These are phyloP conservation scores for Endothia cerciana DNA, from an alignment of 2,329 filamentous ascomycete species.

Conservation along the genomic window DNA sequence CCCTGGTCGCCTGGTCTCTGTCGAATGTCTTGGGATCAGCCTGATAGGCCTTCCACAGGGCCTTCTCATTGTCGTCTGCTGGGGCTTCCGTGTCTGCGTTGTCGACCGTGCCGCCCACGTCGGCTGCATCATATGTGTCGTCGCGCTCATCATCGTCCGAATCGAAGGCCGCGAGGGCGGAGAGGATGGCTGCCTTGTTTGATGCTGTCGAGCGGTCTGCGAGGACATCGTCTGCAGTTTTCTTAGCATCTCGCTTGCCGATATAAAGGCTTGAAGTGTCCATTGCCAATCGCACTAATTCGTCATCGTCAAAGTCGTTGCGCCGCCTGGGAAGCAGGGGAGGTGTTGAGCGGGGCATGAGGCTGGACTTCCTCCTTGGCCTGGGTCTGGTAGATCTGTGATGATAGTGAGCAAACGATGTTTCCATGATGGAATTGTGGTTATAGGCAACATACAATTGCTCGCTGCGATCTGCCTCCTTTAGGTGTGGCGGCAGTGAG, in stretches of 20 bases:
- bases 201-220: slow-evolving; percentile 66
- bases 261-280: slow-evolving; percentile 73
- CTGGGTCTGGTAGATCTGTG: slow-evolving; percentile 34
- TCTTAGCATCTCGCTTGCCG: slow-evolving; percentile 68
- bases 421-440: neutral
- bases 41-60: slow-evolving; percentile 74
- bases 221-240: slow-evolving; percentile 74
- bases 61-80: slow-evolving; percentile 66
- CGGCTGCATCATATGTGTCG: slow-evolving; percentile 91
- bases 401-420: slow-evolving; percentile 34
- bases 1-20: slow-evolving; percentile 71
- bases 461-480: slow-evolving; percentile 65
- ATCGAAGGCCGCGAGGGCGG: slow-evolving; percentile 87
- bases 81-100: slow-evolving; percentile 46
- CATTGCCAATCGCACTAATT: slow-evolving; percentile 72
- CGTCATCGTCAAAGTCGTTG: slow-evolving; percentile 81
- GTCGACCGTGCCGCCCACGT: slow-evolving; percentile 89
- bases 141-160: slow-evolving; percentile 95
- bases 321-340: slow-evolving; percentile 60
- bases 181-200: slow-evolving; percentile 84
- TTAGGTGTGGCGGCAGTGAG: slow-evolving; percentile 71
- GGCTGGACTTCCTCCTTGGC: slow-evolving; percentile 37
- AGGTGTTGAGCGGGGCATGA: slow-evolving; percentile 65
- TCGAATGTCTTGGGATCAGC: slow-evolving; percentile 67
- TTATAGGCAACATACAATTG: slow-evolving; percentile 53